Evolutionary conservation across 73 alveolate genomes (phyloP).

Genomic region (Paramecium bursaria): DNA sequence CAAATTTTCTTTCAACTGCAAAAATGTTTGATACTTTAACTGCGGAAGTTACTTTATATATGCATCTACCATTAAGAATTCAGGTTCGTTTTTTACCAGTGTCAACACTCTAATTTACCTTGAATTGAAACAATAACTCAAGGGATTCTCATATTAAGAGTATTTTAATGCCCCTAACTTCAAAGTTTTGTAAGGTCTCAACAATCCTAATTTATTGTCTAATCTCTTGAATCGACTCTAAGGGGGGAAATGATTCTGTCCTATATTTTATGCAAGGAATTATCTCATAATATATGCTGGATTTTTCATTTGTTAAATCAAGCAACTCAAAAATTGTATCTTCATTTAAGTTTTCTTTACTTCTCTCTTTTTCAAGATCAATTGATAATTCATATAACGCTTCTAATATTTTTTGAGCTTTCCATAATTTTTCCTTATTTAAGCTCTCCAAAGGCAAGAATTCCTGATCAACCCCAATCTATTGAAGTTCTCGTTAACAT

Average conservation of each 20-base stretch:
- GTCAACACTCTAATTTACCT: slow-evolving; percentile 80
- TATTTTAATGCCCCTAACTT: slow-evolving; percentile 92
- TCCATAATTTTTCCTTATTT: slow-evolving; percentile 15
- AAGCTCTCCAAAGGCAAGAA: slow-evolving; percentile 45
- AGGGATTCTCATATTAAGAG: slow-evolving; percentile 81
- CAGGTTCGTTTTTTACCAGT: slow-evolving; percentile 77
- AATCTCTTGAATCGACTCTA: slow-evolving; percentile 70
- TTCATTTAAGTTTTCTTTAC: slow-evolving; percentile 40
- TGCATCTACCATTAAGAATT: slow-evolving; percentile 77
- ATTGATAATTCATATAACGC: slow-evolving; percentile 73
- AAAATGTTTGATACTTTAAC: slow-evolving; percentile 84
- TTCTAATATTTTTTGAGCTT: slow-evolving; percentile 80
- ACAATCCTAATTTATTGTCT: slow-evolving; percentile 76
- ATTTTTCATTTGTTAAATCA: slow-evolving; percentile 82
- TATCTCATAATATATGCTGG: slow-evolving; percentile 91
- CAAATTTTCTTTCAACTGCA: slow-evolving; percentile 85
- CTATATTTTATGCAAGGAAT: slow-evolving; percentile 86
- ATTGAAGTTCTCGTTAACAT: background rate
- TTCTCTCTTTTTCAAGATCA: slow-evolving; percentile 71
- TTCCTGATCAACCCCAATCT: slow-evolving; percentile 20
- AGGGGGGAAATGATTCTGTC: slow-evolving; percentile 88
- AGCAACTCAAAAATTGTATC: slow-evolving; percentile 78
- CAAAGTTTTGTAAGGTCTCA: slow-evolving; percentile 88
- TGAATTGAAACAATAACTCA: slow-evolving; percentile 87
- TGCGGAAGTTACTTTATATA: slow-evolving; percentile 83